Evolutionary conservation across 176 grass and related monocot species (phyloP).

Genomic region (bread wheat (Triticum aestivum)): DNA sequence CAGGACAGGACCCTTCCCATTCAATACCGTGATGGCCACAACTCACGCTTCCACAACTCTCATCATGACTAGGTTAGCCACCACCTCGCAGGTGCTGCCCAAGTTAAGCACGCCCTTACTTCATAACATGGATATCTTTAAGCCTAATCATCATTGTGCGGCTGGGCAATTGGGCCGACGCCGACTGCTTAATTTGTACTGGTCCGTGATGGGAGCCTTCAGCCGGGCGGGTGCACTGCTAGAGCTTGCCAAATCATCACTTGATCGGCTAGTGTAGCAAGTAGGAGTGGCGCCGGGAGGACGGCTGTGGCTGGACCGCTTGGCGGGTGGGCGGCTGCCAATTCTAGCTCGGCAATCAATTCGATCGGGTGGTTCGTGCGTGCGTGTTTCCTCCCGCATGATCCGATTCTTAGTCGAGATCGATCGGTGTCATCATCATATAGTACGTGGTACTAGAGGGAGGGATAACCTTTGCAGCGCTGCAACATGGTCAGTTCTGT

Average conservation of each 20-base stretch:
- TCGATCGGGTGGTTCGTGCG: neutral
- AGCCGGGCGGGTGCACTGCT: neutral
- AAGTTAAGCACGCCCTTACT: neutral
- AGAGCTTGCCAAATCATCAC: neutral
- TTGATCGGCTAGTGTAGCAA: neutral
- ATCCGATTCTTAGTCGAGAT: neutral
- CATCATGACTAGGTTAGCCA: slow-evolving; percentile 39
- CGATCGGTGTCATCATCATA: neutral
- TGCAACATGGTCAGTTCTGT: neutral
- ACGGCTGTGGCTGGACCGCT: slow-evolving; percentile 25
- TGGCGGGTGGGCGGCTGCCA: slow-evolving; percentile 38
- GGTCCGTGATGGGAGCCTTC: neutral
- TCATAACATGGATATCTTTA: neutral
- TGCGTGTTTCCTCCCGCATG: slow-evolving; percentile 27
- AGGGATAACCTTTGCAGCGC: neutral
- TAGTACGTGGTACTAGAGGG: neutral
- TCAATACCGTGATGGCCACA: slow-evolving; percentile 84
- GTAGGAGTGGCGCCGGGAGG: neutral
- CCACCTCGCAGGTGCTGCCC: slow-evolving; percentile 12
- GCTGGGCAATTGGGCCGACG: neutral
- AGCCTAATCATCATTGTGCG: neutral
- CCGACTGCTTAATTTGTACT: neutral
- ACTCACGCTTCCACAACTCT: slow-evolving; percentile 42
- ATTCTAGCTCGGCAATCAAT: slow-evolving; percentile 60
- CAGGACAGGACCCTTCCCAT: slow-evolving; percentile 38